phyloP scores from a whole-genome alignment of 306 rosid species.

The Prunus fruticosa region DNA sequence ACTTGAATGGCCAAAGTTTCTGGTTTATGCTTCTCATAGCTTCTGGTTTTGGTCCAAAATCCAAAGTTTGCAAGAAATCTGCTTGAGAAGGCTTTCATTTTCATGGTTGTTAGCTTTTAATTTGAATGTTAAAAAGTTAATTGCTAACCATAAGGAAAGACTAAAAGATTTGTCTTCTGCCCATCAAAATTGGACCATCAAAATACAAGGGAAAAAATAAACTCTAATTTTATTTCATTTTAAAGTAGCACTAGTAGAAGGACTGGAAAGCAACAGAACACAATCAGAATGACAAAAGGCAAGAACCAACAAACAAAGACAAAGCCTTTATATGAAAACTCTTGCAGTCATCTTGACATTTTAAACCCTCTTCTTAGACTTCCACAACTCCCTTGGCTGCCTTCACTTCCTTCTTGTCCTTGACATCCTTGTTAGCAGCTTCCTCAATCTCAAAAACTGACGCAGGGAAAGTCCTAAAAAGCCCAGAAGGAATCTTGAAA shows the following conservation, averaged over 20 bases:
- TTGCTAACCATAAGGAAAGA: neutral
- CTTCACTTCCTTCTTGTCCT: constrained; percentile 27
- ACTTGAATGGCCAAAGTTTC: neutral
- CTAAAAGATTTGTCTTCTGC: neutral
- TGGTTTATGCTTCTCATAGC: too few relatives aligned
- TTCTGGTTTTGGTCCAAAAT: too few relatives aligned
- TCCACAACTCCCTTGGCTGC: constrained; percentile 32
- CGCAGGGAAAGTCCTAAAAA: constrained; percentile 52
- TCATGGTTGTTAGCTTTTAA: neutral
- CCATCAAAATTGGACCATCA: neutral
- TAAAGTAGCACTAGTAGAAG: neutral
- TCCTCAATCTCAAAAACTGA: constrained; percentile 64
- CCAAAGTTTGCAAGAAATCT: too few relatives aligned
- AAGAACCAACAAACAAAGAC: neutral
- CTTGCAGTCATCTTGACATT: neutral
- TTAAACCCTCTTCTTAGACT: neutral
- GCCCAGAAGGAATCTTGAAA: constrained; percentile 61
- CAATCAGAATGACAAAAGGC: neutral
- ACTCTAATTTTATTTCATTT: neutral
- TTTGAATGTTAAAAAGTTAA: neutral
- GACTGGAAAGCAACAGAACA: constrained; percentile 1
- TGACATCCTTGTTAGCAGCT: neutral
- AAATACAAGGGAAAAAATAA: too few relatives aligned
- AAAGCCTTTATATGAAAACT: neutral
- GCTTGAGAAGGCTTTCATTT: neutral